A percentile compares a stretch with the other conserved stretches of the same genome.
Conservation (phyloP, 31 red algal species). For the Bonnemaisonia californica region DNA sequence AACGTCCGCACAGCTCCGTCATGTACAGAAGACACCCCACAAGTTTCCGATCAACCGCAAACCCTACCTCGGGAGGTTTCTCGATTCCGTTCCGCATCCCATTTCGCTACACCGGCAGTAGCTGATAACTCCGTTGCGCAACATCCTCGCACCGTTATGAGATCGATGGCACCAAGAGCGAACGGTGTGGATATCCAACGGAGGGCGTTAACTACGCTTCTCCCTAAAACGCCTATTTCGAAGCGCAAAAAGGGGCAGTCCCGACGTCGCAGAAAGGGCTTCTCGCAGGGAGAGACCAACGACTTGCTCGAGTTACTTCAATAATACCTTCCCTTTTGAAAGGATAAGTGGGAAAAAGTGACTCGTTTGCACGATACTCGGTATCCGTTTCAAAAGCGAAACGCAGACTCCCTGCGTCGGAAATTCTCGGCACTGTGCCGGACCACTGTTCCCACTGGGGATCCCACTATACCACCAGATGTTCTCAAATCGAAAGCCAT, state of each 20-base stretch:
- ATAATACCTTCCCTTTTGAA: neutral
- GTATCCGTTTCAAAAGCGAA: neutral
- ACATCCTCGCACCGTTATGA: neutral
- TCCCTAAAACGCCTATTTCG: neutral
- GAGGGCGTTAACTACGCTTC: neutral
- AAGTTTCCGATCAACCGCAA: neutral
- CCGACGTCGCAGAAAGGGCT: neutral
- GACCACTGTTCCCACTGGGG: conserved; percentile 7
- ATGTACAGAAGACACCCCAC: neutral
- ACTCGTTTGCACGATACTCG: neutral
- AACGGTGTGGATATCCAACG: neutral
- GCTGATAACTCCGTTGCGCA: neutral
- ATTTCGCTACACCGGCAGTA: conserved; percentile 1
- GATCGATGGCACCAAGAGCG: neutral
- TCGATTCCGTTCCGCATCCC: conserved; percentile 8
- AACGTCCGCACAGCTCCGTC: neutral
- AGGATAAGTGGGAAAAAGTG: conserved; percentile 6
- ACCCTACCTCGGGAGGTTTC: neutral
- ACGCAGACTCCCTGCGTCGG: neutral
- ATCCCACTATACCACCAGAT: neutral
- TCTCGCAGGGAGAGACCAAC: neutral
- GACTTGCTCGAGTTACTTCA: conserved; percentile 14
- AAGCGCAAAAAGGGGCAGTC: conserved; percentile 13
- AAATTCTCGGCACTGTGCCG: conserved; percentile 1
- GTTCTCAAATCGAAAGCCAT: neutral